These are phyloP conservation scores for Closterium sp. DNA, from an alignment of 139 green algal genomes.

Conservation along the genomic window DNA sequence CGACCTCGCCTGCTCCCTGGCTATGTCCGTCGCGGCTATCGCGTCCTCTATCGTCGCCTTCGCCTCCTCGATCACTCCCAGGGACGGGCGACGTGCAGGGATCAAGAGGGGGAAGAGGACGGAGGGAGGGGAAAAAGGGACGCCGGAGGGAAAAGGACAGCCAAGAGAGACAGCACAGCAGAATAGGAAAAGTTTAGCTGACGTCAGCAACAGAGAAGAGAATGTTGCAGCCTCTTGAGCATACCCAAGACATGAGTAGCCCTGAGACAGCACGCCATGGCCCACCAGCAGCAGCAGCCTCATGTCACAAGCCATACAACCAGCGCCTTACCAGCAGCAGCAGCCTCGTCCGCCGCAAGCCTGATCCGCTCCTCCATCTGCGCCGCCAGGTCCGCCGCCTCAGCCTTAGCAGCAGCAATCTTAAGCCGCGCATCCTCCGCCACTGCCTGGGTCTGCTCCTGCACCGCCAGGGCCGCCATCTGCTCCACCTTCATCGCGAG, in stretches of 20 bases:
- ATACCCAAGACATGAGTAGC: too few relatives aligned
- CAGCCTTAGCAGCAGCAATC: conserved; percentile 21
- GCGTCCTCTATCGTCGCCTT: conserved; percentile 40
- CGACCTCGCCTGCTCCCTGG: conserved; percentile 27
- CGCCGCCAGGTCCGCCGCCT: not conserved
- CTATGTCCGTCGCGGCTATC: conserved; percentile 20
- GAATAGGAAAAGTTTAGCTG: not conserved
- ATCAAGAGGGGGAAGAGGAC: too few relatives aligned
- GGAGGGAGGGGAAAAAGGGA: not conserved
- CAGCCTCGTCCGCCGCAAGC: conserved; percentile 36
- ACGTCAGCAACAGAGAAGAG: too few relatives aligned
- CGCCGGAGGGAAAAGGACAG: not conserved
- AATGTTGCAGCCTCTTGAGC: not conserved
- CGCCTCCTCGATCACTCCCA: conserved; percentile 38
- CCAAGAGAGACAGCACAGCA: not conserved
- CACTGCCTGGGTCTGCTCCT: conserved; percentile 15
- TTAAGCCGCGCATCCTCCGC: conserved; percentile 20
- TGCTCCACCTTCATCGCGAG: conserved; percentile 40
- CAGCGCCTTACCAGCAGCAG: conserved; percentile 11
- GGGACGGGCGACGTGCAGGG: too few relatives aligned
- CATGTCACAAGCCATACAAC: not conserved
- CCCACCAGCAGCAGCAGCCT: too few relatives aligned
- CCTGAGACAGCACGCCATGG: too few relatives aligned
- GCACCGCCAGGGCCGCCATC: conserved; percentile 34
- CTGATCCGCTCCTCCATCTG: conserved; percentile 27